phyloP scores from a whole-genome alignment of 106 monocot species.

The Phalaenopsis equestris region DNA sequence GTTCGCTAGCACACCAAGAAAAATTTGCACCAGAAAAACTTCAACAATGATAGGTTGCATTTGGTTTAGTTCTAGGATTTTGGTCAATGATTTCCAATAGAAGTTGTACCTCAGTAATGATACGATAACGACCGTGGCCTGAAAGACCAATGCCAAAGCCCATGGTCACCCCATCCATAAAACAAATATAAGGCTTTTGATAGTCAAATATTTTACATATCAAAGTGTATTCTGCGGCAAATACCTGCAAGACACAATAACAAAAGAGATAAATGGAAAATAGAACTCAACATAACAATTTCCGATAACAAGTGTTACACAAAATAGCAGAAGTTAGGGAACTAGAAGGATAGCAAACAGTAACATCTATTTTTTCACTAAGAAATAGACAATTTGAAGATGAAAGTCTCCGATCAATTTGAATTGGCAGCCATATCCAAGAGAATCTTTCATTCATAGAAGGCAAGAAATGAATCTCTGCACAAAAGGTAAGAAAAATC shows the following conservation, averaged over 20 bases:
- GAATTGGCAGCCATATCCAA: not conserved
- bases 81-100: not conserved
- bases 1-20: conserved; percentile 48
- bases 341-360: not conserved
- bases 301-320: not conserved
- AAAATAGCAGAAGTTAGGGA: not conserved
- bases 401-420: not conserved
- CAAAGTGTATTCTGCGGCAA: conserved; percentile 87
- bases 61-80: not conserved
- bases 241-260: conserved; percentile 55
- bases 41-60: not conserved
- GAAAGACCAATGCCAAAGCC: conserved; percentile 98
- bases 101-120: conserved; percentile 83
- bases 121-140: conserved; percentile 85
- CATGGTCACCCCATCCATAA: conserved; percentile 99
- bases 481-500: too few species aligned
- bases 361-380: not conserved
- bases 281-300: not conserved
- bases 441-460: not conserved
- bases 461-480: too few species aligned
- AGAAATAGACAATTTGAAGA: not conserved
- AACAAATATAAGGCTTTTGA: conserved; percentile 76
- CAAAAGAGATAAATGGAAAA: not conserved
- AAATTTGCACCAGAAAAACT: not conserved
- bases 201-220: conserved; percentile 89